Evolutionary conservation across 2,329 filamentous ascomycete genomes (phyloP), one percentile per base, ranked within the genome.

Genomic region (Tothia fuscella): DNA sequence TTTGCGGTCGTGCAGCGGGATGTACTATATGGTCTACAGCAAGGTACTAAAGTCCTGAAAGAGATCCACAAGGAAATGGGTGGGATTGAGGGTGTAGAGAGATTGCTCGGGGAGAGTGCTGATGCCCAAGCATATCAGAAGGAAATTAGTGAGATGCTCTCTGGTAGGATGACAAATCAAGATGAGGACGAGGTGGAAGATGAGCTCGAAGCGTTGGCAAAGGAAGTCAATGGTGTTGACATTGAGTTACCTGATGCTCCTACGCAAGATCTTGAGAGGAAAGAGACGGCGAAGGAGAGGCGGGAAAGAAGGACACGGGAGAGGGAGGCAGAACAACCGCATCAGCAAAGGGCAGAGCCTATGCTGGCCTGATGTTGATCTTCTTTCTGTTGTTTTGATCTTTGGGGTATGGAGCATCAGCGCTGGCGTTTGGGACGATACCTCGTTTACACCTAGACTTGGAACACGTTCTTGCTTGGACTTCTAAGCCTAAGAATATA

Each of bases 141-240:
- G 70, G 89, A 98, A 67, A 75, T 98, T 52, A 91, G 81, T 63
- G 85, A 93, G 38, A 83, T 95, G 74, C 75, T 98, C 3, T 83
- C 80, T 25, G 83, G 83, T 10, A 78, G 80, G 52, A 88, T 98
- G 67, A 85, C 87, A 12, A 91, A 87, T 55, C 82, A 93, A 54
- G 91, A 98, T 61, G 91, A 98, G 61, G 89, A 96, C 56, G 91
- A 95, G 55, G 91, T 98, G 25, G 91, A 98, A 58, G 88, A 95
- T 55, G 91, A 98, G 64, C 68, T 98, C 40, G 85, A 83, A 42
- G 80, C 79, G 1, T 70, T 98, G 49, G 82, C 88, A 59, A 69
- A 68, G 30, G 78, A 88, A 54, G 59, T 77, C 41, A 60, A 58
- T 30, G 41, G 34, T 5, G 36, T 44, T 19, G 10, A 17, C 14